Evolutionary conservation across 2,329 filamentous ascomycete species (phyloP), one percentile per base, ranked within the genome.

Genomic region (Penicillium griseofulvum): DNA sequence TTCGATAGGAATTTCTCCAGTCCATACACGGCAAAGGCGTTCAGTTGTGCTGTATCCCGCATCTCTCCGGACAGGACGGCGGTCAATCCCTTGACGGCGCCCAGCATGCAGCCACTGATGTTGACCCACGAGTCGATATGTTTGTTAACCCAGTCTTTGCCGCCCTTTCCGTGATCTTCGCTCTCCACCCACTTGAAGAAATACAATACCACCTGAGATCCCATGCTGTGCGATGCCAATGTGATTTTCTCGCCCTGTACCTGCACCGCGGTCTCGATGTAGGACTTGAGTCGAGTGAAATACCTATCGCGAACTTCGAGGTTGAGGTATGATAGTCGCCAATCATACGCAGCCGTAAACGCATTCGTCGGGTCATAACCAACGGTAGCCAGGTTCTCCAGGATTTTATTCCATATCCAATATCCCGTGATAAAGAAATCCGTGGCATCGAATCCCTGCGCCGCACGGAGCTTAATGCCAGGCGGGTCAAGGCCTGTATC

Each of bases 371-470:
- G 93, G 69, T 99, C 94, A 71, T 99, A 99, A 14, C 94, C 94
- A 55, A 99, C 89, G 0, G 91, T 94, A 0, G 94, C 94, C 49
- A 99, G 80, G 68, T 99, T 99, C 76, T 99, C 94, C 47, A 99
- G 81, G 57, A 99, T 97, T 76, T 97, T 97, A 76, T 90, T 97
- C 92, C 92, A 97, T 57, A 99, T 97, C 94, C 94, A 99, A 76
- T 99, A 99, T 5, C 86, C 85, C 2, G 84, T 86, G 61, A 87
- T 86, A 63, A 79, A 80, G 68, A 99, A 99, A 75, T 99, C 94
- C 11, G 94, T 92, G 2, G 94, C 94, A 74, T 99, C 94, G 66
- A 99, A 99, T 2, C 94, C 94, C 71, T 97, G 94, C 0, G 94
- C 92, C 9, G 94, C 91, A 36, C 94, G 86, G 19, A 99, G 77